Conservation (phyloP, 306 rosid genomes). For the Pyrus pyrifolia region DNA sequence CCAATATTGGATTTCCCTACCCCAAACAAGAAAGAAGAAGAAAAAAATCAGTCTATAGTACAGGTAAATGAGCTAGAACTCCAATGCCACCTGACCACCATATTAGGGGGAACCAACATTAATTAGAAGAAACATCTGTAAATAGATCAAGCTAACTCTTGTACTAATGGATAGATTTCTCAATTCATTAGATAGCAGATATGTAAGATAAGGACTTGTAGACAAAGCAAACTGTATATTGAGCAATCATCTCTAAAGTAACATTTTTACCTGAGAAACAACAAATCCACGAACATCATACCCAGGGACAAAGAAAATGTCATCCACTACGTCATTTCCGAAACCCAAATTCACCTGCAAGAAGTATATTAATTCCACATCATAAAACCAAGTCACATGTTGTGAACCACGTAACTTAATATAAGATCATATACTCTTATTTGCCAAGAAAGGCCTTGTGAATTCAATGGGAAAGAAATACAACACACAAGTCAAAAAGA, state of each 20-base stretch:
- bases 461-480: conserved; percentile 6
- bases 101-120: neutral
- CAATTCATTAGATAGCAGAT: neutral
- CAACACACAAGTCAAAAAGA: neutral
- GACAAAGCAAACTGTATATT: neutral
- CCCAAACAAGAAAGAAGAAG: conserved; percentile 1
- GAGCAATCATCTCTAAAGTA: conserved; percentile 4
- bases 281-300: conserved; percentile 73
- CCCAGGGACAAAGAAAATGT: conserved; percentile 78
- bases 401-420: neutral
- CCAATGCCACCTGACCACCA: neutral
- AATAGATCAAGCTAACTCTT: neutral
- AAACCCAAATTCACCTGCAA: conserved; percentile 87
- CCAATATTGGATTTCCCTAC: conserved; percentile 94
- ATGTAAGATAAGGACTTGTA: conserved; percentile 1
- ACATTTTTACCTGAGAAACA: conserved; percentile 82
- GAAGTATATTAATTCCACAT: conserved; percentile 13
- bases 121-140: neutral
- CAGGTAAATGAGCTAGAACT: neutral
- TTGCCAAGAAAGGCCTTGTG: neutral
- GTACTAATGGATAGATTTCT: neutral
- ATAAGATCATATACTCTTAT: neutral
- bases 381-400: neutral
- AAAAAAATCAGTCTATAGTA: conserved; percentile 6
- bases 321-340: conserved; percentile 61